A percentile compares a stretch with the other conserved stretches of the same genome.
phyloP scores from a whole-genome alignment of 805 yeast species.

The Kazachstania viticola region DNA sequence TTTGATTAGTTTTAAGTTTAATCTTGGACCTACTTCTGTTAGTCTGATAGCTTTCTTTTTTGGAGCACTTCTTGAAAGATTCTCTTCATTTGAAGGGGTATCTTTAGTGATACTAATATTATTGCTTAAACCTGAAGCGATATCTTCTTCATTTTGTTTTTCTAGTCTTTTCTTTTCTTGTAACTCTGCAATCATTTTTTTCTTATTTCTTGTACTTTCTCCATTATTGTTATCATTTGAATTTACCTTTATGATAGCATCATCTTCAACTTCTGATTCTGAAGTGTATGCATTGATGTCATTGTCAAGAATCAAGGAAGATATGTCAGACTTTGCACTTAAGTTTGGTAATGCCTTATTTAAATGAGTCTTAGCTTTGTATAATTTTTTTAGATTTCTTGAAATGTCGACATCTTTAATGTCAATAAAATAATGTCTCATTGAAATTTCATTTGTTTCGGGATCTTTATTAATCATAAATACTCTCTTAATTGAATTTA shows the following conservation, averaged over 20 bases:
- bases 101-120: constrained; percentile 1
- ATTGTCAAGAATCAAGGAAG: constrained; percentile 75
- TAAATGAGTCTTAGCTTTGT: constrained; percentile 46
- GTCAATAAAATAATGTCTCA: constrained; percentile 83
- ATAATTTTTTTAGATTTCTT: constrained; percentile 57
- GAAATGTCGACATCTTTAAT: constrained; percentile 76
- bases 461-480: constrained; percentile 66
- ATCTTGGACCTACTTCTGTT: constrained; percentile 87
- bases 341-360: constrained; percentile 63
- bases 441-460: constrained; percentile 61
- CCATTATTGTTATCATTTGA: constrained; percentile 21
- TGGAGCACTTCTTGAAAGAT: constrained; percentile 7
- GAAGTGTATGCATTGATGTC: constrained; percentile 69
- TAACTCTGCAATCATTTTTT: constrained; percentile 13
- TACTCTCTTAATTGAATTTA: constrained; percentile 70
- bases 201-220: constrained; percentile 5
- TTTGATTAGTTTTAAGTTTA: constrained; percentile 63
- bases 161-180: constrained; percentile 15
- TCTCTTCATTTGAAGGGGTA: constrained; percentile 8
- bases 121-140: background rate
- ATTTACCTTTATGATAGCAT: constrained; percentile 57
- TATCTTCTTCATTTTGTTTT: constrained; percentile 12
- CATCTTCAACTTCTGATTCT: constrained; percentile 92
- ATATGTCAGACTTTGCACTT: constrained; percentile 55
- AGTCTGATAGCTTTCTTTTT: constrained; percentile 79